Base-by-base conservation (phyloP, 1,284 basidiomycete genomes). In the Chondrostereum purpureum region DNA sequence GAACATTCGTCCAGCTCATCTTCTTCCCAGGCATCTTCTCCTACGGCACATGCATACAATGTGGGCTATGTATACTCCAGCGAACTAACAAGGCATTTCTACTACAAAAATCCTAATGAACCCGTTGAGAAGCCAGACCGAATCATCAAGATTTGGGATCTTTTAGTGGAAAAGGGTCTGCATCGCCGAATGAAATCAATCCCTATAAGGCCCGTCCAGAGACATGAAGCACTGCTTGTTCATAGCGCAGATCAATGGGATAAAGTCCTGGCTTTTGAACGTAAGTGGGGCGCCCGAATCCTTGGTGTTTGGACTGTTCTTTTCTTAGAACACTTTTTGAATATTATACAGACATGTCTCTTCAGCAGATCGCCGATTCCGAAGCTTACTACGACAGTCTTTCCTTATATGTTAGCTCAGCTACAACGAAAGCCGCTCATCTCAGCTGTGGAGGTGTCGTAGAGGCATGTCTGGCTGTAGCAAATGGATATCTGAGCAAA, bases 391-490 rank as follows among this genome's bases (percentile, higher is more conserved):
- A 62, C 89, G 92, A 43, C 83, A 27, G 69, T 94, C 17, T 98
- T 94, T 13, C 79, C 99, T 13, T 99, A 98, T 66, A 84, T 45
- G 89, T 89, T 67, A 31, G 8, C n/a, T 77, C 80, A 38, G 78
- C 83, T 35, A 96, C 96, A 0, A 88, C 93, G 0, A 74, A 79
- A 38, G 83, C 89, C 27, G 94, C 96, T 4, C 74, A 83, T 17
- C 66, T 99, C 20, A 95, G 92, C 47, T 94, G 92, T 56, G 96
- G 96, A 1, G 93, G 95, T 12, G 92, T 94, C 42, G 87, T 99
- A 53, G 91, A 97, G 62, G 88, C 93, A 5, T 81, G 84, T 58
- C 71, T 92, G 13, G 84, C 91, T 1, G 94, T 99, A 19, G 92
- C 91, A 31, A 77, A 80, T 19, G 82, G 84, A 3, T 73, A 83